phyloP scores from a whole-genome alignment of 2,329 filamentous ascomycete genomes.

The Stemphylium beticola region DNA sequence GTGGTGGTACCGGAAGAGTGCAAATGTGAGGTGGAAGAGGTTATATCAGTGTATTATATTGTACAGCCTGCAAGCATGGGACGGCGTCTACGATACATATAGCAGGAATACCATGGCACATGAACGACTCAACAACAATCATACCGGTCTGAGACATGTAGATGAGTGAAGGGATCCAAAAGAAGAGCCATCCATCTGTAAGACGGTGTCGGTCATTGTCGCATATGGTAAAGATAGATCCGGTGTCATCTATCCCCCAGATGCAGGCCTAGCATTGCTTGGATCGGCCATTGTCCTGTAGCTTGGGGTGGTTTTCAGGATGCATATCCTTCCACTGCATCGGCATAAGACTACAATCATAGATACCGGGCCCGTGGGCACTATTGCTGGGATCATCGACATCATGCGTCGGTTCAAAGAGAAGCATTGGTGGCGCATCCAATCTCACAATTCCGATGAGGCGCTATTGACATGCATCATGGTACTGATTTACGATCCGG shows the following conservation, averaged over 20 bases:
- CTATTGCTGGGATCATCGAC: not conserved
- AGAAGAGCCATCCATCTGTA: too few relatives aligned
- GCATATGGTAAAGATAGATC: too few relatives aligned
- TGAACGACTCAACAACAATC: not conserved
- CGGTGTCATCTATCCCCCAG: too few relatives aligned
- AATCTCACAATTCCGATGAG: constrained; percentile 8
- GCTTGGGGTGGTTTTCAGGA: too few relatives aligned
- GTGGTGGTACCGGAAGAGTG: constrained; percentile 50
- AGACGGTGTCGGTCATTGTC: too few relatives aligned
- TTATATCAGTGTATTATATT: constrained; percentile 35
- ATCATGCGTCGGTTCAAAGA: not conserved
- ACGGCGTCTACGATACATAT: constrained; percentile 12
- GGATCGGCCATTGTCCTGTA: too few relatives aligned
- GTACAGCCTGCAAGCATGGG: constrained; percentile 26
- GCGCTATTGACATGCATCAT: constrained; percentile 9
- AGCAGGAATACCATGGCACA: constrained; percentile 2
- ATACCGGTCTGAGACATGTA: not conserved
- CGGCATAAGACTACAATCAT: not conserved
- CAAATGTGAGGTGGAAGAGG: constrained; percentile 29
- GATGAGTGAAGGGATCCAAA: too few relatives aligned
- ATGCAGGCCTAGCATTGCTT: too few relatives aligned
- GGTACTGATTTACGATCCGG: not conserved
- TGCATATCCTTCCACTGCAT: too few relatives aligned
- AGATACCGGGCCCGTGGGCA: not conserved
- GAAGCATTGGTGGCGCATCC: constrained; percentile 3